phyloP scores from a whole-genome alignment of 805 yeast species.

The Metschnikowia borealis region DNA sequence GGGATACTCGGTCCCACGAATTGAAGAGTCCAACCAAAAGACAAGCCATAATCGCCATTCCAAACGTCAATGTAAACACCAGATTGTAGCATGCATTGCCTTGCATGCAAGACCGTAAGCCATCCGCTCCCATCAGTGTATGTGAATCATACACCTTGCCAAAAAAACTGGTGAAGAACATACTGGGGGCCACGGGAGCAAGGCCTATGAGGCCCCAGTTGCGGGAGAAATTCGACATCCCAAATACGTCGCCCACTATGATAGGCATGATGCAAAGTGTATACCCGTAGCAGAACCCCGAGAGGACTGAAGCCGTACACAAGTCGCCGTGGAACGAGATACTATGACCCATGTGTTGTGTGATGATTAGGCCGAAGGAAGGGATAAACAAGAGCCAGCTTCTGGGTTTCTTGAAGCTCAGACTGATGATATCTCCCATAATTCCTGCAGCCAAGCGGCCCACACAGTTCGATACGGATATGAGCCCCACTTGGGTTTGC shows the following conservation, averaged over 20 bases:
- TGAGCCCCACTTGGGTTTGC: constrained; percentile 66
- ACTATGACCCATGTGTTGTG: constrained; percentile 48
- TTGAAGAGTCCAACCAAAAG: constrained; percentile 16
- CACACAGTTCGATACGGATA: constrained; percentile 61
- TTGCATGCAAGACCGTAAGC: constrained; percentile 22
- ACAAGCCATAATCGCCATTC: constrained; percentile 27
- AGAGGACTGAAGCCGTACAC: constrained; percentile 49
- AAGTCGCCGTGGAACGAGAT: constrained; percentile 34
- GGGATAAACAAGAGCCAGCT: constrained; percentile 56
- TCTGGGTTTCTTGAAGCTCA: constrained; percentile 43
- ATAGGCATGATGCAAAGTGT: constrained; percentile 71
- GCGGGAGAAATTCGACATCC: constrained; percentile 60
- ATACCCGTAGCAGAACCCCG: constrained; percentile 72
- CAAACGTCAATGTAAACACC: constrained; percentile 39
- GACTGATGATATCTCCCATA: constrained; percentile 56
- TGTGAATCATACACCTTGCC: constrained; percentile 59
- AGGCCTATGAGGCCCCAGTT: constrained; percentile 72
- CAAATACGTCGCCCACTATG: constrained; percentile 71
- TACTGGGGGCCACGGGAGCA: constrained; percentile 62
- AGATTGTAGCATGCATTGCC: constrained; percentile 35
- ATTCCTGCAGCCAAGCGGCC: constrained; percentile 67
- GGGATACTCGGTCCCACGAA: constrained; percentile 9
- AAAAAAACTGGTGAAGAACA: constrained; percentile 56
- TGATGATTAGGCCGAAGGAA: constrained; percentile 39
- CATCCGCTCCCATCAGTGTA: constrained; percentile 18